Conservation (phyloP, 768 basidiomycete genomes). For the Boletus sensibilis region DNA sequence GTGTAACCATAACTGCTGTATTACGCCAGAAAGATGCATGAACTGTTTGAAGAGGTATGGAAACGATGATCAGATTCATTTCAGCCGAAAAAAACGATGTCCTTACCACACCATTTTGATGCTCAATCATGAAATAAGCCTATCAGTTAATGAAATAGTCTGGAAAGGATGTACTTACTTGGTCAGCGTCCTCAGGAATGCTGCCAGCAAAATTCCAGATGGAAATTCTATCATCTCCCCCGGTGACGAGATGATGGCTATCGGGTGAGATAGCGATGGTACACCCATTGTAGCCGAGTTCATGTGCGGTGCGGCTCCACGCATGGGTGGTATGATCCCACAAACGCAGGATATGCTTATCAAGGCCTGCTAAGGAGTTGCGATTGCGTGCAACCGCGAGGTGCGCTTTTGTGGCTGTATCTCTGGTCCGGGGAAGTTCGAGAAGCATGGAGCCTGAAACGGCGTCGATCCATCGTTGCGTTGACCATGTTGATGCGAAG, state of each 20-base stretch:
- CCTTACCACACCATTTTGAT: constrained; percentile 3
- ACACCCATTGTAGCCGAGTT: constrained; percentile 1
- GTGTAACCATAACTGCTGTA: constrained; percentile 3
- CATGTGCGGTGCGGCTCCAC: neutral
- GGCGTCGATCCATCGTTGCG: constrained; percentile 13
- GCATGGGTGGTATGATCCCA: constrained; percentile 9
- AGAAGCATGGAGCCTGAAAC: constrained; percentile 9
- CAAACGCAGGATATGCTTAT: constrained; percentile 1
- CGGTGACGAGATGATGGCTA: constrained; percentile 2
- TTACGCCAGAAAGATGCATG: constrained; percentile 1
- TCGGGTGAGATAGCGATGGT: constrained; percentile 14
- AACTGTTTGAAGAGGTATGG: constrained; percentile 3
- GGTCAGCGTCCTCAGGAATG: neutral
- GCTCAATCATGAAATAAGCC: neutral
- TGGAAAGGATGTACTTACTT: neutral
- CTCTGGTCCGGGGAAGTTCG: constrained; percentile 2
- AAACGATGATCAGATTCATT: neutral
- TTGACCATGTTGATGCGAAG: constrained; percentile 5
- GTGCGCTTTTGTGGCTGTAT: neutral
- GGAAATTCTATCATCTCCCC: constrained; percentile 13
- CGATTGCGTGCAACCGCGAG: constrained; percentile 14
- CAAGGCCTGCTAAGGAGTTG: constrained; percentile 1
- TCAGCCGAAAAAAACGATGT: neutral
- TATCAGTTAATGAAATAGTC: neutral
- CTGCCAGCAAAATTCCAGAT: constrained; percentile 9